Conservation (phyloP, 2,329 filamentous ascomycete species). For the Parastagonospora avenae region DNA sequence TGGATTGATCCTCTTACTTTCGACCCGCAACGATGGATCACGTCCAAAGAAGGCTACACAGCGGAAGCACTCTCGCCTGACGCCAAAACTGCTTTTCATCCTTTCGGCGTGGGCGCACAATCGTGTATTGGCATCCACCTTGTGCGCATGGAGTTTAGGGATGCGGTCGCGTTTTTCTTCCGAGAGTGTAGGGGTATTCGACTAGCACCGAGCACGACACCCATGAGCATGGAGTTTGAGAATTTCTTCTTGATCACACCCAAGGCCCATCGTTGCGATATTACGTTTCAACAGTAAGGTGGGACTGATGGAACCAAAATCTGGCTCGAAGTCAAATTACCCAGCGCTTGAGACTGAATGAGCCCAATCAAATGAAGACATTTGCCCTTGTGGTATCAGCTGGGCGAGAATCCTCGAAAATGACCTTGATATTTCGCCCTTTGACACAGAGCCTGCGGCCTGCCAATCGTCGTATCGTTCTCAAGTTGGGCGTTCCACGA, state of each 20-base stretch:
- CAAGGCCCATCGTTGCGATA: constrained; percentile 49
- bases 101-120: constrained; percentile 70
- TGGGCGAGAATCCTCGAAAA: too few relatives aligned
- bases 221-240: constrained; percentile 51
- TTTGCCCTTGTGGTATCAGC: too few relatives aligned
- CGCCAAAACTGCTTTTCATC: constrained; percentile 64
- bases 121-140: constrained; percentile 74
- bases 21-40: constrained; percentile 41
- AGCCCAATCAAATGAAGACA: too few relatives aligned
- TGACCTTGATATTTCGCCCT: too few relatives aligned
- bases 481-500: too few relatives aligned
- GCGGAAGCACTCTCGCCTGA: constrained; percentile 32
- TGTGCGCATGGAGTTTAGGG: constrained; percentile 62
- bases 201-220: constrained; percentile 35
- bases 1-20: constrained; percentile 40
- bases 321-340: too few relatives aligned
- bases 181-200: constrained; percentile 47
- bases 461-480: too few relatives aligned
- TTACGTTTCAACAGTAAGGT: constrained; percentile 27
- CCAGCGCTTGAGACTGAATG: too few relatives aligned
- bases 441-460: too few relatives aligned
- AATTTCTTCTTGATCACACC: constrained; percentile 54
- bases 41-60: constrained; percentile 20
- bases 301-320: too few relatives aligned
- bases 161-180: constrained; percentile 60